Base-by-base conservation (phyloP, 495 filamentous ascomycete genomes). In the Lentithecium fluviatile region DNA sequence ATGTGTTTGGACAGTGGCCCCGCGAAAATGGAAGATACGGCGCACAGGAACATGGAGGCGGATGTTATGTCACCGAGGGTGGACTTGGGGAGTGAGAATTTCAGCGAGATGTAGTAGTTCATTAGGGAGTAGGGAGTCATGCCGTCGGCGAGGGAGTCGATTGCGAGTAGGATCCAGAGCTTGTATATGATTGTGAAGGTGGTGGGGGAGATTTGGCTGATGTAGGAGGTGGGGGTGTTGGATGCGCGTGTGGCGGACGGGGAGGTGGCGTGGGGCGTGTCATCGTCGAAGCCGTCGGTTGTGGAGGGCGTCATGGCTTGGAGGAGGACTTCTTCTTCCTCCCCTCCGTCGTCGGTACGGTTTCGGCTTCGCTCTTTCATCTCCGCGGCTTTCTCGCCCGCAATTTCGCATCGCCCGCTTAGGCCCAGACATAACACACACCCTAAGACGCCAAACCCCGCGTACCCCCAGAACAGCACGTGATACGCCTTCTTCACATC, bases 61-160 rank as follows among this genome's bases (percentile, higher is more conserved):
- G 64, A 64, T 10, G 59, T 65, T 51, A 68, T 52, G 38, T 57
- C 56, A 15, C 66, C 62, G 23, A 62, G 82, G 10, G 77, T 76
- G 2, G 85, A 83, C 69, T 89, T 83, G 19, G 79, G 68, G 1
- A 91, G 78, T 58, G 78, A 71, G 71, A 94, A 93, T 69, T 91
- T 94, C 52, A 78, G 73, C 46, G 84, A 81, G 74, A 96, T 83
- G 76, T 85, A 95, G 74, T 88, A 93, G 43, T 67, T 66, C 26
- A 61, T 50, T 11, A 71, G 55, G 12, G 58, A 48, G 40, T 86
- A 77, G 20, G 83, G 81, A 48, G 85, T 85, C 77, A 95, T 83
- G 38, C 90, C 89, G 42, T 88, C 88, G 2, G 89, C 88, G 46
- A 93, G 80, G 0, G 86, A 85, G 75, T 96, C 91, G 6, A 95